Base-by-base conservation (phyloP, 2,329 filamentous ascomycete genomes). In the Huntiella savannae region DNA sequence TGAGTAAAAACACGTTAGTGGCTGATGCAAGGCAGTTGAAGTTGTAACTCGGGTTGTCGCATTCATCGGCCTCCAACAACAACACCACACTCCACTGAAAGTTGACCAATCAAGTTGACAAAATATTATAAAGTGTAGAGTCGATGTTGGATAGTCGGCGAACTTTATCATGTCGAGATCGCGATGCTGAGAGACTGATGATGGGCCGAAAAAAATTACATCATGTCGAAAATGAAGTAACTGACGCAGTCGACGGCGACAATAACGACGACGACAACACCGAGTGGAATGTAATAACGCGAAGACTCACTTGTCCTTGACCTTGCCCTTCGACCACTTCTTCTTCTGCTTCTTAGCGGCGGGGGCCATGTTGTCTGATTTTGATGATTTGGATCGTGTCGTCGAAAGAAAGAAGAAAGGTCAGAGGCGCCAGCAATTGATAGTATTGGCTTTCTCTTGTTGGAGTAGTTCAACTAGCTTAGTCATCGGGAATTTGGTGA, bases 291-390 rank as follows among this genome's bases (percentile, higher is more conserved):
- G 2, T 28, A 28, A 28, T 35, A 47, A n/a, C 13, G 28, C 19
- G 28, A 19, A 17, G 17, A 50, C 49, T 50, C 38, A 50, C 49
- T 98, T 98, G 79, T 98, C 91, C 91, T 98, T 98, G 76, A 98
- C 91, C 86, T 67, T 73, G 57, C 62, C 60, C 60, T 66, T 66
- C 52, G 63, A 66, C 64, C 64, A 67, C 64, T 68, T 66, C 63
- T 67, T 67, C 64, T 67, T 68, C 60, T 67, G 63, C 62, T 67
- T 67, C 62, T 65, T 66, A 58, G 59, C 63, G 63, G 63, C 63
- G 58, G 63, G 61, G 58, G 63, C 63, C 63, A 65, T 65, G 61
- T 63, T 65, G 61, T 57, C 54, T 60, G 58, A 59, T 62, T 54
- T 62, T 40, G 40, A 48, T 51, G 46, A 43, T 50, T 49, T 53